Base-by-base conservation (phyloP, 1,284 basidiomycete species). In the Anthracocystis panici-leucophaei region DNA sequence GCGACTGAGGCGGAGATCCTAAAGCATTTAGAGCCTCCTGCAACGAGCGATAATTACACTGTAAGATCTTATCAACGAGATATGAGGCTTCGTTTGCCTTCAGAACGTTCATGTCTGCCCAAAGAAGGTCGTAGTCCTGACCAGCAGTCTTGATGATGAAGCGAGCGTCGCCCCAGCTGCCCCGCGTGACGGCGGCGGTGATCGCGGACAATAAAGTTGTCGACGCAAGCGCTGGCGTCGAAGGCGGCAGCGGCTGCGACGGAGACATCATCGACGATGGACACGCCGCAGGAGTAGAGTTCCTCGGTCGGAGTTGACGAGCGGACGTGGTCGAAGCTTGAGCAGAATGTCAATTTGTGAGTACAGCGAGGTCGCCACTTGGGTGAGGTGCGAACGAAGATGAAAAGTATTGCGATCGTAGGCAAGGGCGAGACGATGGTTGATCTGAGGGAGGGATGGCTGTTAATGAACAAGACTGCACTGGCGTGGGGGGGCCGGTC, bases 121-220 rank as follows among this genome's bases (percentile, higher is more conserved):
- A 64, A 2, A 71, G 41, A 7, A 23, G 21, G 7, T 40, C 65
- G 38, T 49, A 68, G 12, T 33, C 49, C 20, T 31, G n/a, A 20
- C 23, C 42, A 20, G 21, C 21, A 3, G 23, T 40, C 8, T 46
- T 56, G 23, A 76, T 62, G 0, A 72, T 49, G n/a, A 76, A 69
- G 53, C 69, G 62, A 6, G 50, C 42, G 23, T 72, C 49, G 18
- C 65, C 69, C 74, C 69, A 72, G 18, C 12, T 23, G 1, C 62
- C 69, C 3, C 16, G 3, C 7, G 16, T 31, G 9, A 56, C 62
- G 5, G 55, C 60, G 5, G 11, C 27, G 11, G 52, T 33, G 31
- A 75, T 66, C 3, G 60, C 59, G 5, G 57, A 25, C 16, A 60
- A 3, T 9, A 69, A 41, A 16, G 18, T 44, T 4, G 25, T 18